Base-by-base conservation (phyloP, 176 grass and related monocot species). In the Olyra latifolia region DNA sequence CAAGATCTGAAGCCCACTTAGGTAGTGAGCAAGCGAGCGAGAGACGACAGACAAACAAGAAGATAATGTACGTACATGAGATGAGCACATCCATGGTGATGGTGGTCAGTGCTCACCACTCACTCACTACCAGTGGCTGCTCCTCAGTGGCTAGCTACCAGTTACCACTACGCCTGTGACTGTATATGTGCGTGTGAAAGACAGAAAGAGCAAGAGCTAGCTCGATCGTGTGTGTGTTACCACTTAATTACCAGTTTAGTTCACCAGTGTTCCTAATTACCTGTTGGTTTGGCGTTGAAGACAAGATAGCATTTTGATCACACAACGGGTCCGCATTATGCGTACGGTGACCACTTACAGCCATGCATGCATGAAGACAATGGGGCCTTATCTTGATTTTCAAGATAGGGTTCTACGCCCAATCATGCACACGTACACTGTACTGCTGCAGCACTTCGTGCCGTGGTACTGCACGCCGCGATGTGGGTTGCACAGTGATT, bases 1-100 rank as follows among this genome's bases (percentile, higher is more conserved):
- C 78, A 93, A 85, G 88, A 91, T 81, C 87, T 95, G 25, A 95
- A 93, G 30, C 95, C 91, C 59, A 98, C 86, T 5, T 93, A 74
- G 76, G 27, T n/a, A n/a, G n/a, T 25, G 50, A 69, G 40, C 47
- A 38, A 44, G 59, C 66, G 40, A 25, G 76, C 30, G 29, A 22
- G 45, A 63, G 57, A 66, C 32, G 1, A 25, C 57, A 49, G 32
- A 25, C 5, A 14, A 8, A 15, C 35, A 63, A 42, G 70, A 43
- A 40, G 52, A 58, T 6, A 32, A 54, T 7, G 32, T 35, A 35
- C 32, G 4, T 53, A 16, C 5, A 63, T 4, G 19, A 66, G 60
- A 43, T 64, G 8, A 14, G 70, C 65, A 68, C 62, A 55, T 48
- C 47, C 17, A 55, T 25, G 53, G 7, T 13, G 20, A 53, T 49